Evolutionary conservation across 2,329 filamentous ascomycete species (phyloP).

Genomic region (Aspergillus tamarii): DNA sequence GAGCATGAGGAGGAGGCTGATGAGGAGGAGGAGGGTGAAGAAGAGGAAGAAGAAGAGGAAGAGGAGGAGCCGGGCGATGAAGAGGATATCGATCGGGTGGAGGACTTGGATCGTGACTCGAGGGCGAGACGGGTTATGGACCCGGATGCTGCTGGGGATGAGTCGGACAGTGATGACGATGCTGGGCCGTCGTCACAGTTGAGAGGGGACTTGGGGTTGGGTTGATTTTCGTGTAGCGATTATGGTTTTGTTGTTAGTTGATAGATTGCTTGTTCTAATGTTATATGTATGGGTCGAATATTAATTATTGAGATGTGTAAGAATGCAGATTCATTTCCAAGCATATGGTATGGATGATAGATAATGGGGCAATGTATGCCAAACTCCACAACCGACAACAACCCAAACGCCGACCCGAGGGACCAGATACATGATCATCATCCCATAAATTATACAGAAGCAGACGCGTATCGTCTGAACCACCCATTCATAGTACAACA

Average conservation of each 20-base stretch:
- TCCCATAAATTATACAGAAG: conserved; percentile 1
- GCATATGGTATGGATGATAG: neutral
- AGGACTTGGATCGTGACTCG: conserved; percentile 39
- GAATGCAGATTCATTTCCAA: neutral
- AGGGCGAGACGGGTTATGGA: conserved; percentile 29
- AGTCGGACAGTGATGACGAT: conserved; percentile 38
- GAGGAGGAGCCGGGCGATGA: conserved; percentile 29
- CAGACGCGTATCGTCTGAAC: neutral
- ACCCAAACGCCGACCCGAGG: conserved; percentile 6
- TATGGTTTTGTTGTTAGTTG: neutral
- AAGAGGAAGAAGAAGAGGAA: conserved; percentile 24
- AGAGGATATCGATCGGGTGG: conserved; percentile 42
- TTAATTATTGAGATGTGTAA: neutral
- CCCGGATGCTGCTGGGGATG: conserved; percentile 35
- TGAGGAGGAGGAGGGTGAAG: conserved; percentile 30
- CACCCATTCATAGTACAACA: conserved; percentile 8
- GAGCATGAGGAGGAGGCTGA: conserved; percentile 32
- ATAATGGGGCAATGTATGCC: neutral
- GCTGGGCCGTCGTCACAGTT: conserved; percentile 34
- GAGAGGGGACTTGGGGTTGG: conserved; percentile 35
- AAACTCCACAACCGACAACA: neutral
- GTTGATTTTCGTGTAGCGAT: conserved; percentile 9
- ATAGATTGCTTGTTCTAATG: neutral
- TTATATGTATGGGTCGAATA: neutral
- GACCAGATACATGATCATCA: conserved; percentile 1